phyloP scores from a whole-genome alignment of 2,329 filamentous ascomycete genomes.

The Pseudopithomyces maydicus region DNA sequence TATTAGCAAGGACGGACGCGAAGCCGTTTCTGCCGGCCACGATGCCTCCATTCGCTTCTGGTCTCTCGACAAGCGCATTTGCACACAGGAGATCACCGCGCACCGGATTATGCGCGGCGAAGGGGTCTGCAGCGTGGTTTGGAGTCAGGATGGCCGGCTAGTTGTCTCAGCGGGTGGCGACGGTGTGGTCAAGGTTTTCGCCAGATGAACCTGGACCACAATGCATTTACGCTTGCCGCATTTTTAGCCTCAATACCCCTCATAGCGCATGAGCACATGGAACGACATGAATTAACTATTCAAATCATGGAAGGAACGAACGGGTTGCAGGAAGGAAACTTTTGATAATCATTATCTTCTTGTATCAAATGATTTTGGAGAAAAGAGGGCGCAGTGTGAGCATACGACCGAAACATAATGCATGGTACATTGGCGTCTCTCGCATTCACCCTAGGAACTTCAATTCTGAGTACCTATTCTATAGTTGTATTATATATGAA shows the following conservation, averaged over 20 bases:
- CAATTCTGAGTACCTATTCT: slow-evolving; percentile 1
- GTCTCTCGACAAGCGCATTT: slow-evolving; percentile 93
- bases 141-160: slow-evolving; percentile 94
- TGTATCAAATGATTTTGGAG: slow-evolving; percentile 12
- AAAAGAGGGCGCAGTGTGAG: neutral
- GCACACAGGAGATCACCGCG: slow-evolving; percentile 91
- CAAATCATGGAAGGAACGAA: neutral
- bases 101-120: slow-evolving; percentile 95
- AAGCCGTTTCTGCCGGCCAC: slow-evolving; percentile 94
- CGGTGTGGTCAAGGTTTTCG: slow-evolving; percentile 91
- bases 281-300: slow-evolving; percentile 1
- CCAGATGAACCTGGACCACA: slow-evolving; percentile 24
- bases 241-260: slow-evolving; percentile 14
- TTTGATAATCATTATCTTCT: slow-evolving; percentile 11
- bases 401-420: slow-evolving; percentile 5
- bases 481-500: slow-evolving; percentile 14
- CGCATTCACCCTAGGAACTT: neutral
- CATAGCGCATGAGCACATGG: slow-evolving; percentile 11
- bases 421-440: slow-evolving; percentile 8
- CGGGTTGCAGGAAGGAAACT: neutral
- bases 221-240: neutral
- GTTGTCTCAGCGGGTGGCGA: slow-evolving; percentile 95
- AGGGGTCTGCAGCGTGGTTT: slow-evolving; percentile 90
- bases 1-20: slow-evolving; percentile 88
- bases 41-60: slow-evolving; percentile 96